Evolutionary conservation across 148 eudicot genomes (phyloP), one percentile per base, ranked within the genome.

Genomic region (Vaccinium darrowii): DNA sequence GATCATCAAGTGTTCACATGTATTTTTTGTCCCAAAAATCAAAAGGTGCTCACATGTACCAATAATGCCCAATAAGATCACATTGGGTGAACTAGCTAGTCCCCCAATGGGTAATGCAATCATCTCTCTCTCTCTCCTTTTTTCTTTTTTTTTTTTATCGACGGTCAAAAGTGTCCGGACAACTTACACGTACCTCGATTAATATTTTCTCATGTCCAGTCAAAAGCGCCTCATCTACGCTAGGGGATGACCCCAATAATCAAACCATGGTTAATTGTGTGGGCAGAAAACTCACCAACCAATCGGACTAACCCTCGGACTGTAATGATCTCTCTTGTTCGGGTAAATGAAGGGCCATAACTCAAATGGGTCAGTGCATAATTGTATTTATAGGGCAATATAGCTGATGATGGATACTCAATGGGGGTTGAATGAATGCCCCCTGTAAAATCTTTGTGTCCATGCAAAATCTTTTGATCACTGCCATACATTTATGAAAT

Each of bases 371-470:
- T 72, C 86, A 85, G 85, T 75, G 83, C 74, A 87, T 86, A 86
- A 90, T 86, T 85, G 80, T 84, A 73, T 81, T 90, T 69, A 81
- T 79, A 76, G 82, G 83, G 81, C 58, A 85, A 87, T 56, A 84
- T 54, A 80, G 80, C 83, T 81, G 88, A 87, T 58, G 88, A 83
- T 81, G 87, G 88, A 88, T 82, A 89, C 91, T 92, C 90, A 85
- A 90, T 87, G 85, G 88, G 77, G 86, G 86, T 84, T 23, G 86
- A 89, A 88, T 90, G 88, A 92, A 89, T 88, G 91, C 86, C 58
- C 80, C 79, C 75, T 78, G 81, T 65, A 27, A 25, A 65, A 65
- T 84, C 43, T 77, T 85, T 79, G 74, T 71, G 85, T 39, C 89
- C 86, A 89, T 92, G 86, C 86, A 89, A 88, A 78, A 85, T 85